phyloP scores from a whole-genome alignment of 2,329 filamentous ascomycete genomes.

The Zasmidium cellare region DNA sequence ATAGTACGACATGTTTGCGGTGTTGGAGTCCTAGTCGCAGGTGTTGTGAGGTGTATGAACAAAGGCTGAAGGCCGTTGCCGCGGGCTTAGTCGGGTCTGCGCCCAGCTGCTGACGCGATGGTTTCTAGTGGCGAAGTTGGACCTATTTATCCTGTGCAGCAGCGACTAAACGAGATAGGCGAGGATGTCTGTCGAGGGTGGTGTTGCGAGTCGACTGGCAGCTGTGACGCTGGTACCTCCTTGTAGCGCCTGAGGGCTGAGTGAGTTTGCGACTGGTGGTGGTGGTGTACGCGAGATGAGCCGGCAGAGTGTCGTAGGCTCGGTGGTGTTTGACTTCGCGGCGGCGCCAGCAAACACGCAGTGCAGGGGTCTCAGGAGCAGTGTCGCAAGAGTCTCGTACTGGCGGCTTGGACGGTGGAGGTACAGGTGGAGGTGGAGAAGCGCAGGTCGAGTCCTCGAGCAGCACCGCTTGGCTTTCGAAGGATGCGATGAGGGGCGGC shows the following conservation, averaged over 20 bases:
- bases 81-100: slow-evolving; percentile 7
- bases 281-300: not conserved
- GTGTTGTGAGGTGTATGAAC: not conserved
- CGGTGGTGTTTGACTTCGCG: not conserved
- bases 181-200: not conserved
- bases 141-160: slow-evolving; percentile 5
- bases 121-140: not conserved
- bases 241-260: slow-evolving; percentile 2
- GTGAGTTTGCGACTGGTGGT: not conserved
- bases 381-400: not conserved
- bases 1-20: slow-evolving; percentile 28
- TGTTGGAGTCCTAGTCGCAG: not conserved
- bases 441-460: too few relatives aligned
- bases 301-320: not conserved
- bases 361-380: not conserved
- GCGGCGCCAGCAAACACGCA: not conserved
- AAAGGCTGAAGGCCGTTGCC: not conserved
- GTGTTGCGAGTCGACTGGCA: not conserved
- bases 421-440: too few relatives aligned
- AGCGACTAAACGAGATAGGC: not conserved
- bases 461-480: too few relatives aligned
- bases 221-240: slow-evolving; percentile 1
- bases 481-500: too few relatives aligned
- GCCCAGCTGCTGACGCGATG: slow-evolving; percentile 10
- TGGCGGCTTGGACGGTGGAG: too few relatives aligned